Evolutionary conservation across 805 yeast genomes (phyloP).

Genomic region (Hanseniaspora pseudoguilliermondii): DNA sequence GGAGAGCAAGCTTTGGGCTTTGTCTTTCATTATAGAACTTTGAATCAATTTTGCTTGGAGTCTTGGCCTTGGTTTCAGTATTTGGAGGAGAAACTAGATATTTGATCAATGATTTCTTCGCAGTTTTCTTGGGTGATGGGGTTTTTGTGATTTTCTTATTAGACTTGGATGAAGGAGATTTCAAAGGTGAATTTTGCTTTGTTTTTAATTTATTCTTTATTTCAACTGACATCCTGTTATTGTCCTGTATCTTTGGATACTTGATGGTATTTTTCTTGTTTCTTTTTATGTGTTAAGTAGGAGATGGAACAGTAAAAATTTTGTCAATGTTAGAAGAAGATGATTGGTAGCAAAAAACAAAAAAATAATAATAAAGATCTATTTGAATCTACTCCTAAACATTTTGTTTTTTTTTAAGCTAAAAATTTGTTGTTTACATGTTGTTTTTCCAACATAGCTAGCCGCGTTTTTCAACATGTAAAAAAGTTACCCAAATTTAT

Average conservation of each 20-base stretch:
- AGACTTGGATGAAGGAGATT: neutral
- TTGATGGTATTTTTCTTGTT: neutral
- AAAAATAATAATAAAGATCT: neutral
- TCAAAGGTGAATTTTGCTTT: slow-evolving; percentile 1
- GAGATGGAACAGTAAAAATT: no score
- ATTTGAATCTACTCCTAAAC: no score
- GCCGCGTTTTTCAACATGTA: neutral
- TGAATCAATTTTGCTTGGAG: neutral
- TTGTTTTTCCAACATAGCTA: neutral
- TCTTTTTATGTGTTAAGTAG: no score
- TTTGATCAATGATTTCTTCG: neutral
- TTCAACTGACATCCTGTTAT: neutral
- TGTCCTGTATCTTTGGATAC: neutral
- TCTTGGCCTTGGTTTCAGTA: neutral
- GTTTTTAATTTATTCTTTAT: neutral
- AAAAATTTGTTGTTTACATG: neutral
- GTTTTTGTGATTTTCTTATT: slow-evolving; percentile 5
- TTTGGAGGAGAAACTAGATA: slow-evolving; percentile 5
- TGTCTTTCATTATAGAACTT: neutral
- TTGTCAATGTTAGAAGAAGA: no score
- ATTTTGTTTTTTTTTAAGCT: no score
- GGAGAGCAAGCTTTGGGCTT: neutral
- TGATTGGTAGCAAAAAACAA: no score
- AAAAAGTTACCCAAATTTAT: neutral
- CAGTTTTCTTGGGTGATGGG: slow-evolving; percentile 1